Evolutionary conservation across 768 basidiomycete genomes (phyloP).

Genomic region (Trametes punicea): DNA sequence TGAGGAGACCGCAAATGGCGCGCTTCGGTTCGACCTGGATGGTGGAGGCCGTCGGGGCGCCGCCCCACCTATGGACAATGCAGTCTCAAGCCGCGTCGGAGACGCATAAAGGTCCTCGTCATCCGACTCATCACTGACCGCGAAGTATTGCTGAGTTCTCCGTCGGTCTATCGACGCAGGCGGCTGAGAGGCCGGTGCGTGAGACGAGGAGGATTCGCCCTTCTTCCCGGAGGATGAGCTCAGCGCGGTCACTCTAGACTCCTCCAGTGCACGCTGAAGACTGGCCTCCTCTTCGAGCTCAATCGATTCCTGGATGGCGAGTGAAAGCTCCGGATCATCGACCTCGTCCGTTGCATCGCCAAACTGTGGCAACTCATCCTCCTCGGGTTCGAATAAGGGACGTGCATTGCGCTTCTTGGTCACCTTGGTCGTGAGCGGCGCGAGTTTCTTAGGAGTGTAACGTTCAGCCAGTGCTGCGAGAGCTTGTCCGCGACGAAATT

Average conservation of each 20-base stretch:
- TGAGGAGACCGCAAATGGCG: constrained; percentile 21
- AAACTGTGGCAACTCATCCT: constrained; percentile 38
- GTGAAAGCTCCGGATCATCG: constrained; percentile 53
- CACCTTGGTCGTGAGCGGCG: constrained; percentile 31
- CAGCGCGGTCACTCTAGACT: constrained; percentile 21
- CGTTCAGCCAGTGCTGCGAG: constrained; percentile 56
- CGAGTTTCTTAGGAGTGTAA: constrained; percentile 37
- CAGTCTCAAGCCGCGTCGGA: constrained; percentile 61
- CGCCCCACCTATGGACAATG: constrained; percentile 63
- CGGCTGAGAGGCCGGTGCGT: neutral
- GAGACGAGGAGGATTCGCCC: constrained; percentile 9
- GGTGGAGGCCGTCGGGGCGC: constrained; percentile 33
- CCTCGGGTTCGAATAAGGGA: constrained; percentile 54
- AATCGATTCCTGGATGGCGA: constrained; percentile 63
- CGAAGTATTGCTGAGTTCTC: constrained; percentile 3
- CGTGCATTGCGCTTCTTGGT: constrained; percentile 36
- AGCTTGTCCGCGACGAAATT: constrained; percentile 59
- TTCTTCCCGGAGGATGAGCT: neutral
- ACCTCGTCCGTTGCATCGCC: constrained; percentile 35
- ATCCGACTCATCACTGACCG: constrained; percentile 20
- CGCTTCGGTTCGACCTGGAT: constrained; percentile 1
- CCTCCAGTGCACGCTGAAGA: constrained; percentile 29
- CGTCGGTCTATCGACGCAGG: constrained; percentile 3
- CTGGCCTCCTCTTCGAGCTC: constrained; percentile 36
- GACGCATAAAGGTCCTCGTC: constrained; percentile 50